Evolutionary conservation across 2,329 filamentous ascomycete genomes (phyloP).

Genomic region (Penicillium sp.): DNA sequence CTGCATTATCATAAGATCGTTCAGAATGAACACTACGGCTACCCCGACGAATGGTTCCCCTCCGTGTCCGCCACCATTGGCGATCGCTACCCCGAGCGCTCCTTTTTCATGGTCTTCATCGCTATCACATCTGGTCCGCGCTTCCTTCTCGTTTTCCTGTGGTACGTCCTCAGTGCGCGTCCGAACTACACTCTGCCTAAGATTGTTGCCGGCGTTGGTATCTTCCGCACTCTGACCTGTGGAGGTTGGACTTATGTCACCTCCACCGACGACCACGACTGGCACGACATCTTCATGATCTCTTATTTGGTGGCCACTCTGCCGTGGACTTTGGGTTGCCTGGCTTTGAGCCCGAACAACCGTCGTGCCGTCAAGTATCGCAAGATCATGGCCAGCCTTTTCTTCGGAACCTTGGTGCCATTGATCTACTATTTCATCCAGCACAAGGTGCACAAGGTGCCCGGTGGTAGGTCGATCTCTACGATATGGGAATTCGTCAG

Average conservation of each 20-base stretch:
- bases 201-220: slow-evolving; percentile 72
- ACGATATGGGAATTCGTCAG: not conserved
- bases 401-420: slow-evolving; percentile 87
- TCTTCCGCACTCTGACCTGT: slow-evolving; percentile 88
- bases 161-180: slow-evolving; percentile 82
- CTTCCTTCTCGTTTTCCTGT: slow-evolving; percentile 85
- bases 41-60: slow-evolving; percentile 93
- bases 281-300: slow-evolving; percentile 99
- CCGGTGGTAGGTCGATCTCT: slow-evolving; percentile 69
- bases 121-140: slow-evolving; percentile 92
- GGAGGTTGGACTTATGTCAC: slow-evolving; percentile 99
- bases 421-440: slow-evolving; percentile 97
- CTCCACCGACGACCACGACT: slow-evolving; percentile 95
- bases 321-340: slow-evolving; percentile 90
- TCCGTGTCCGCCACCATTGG: slow-evolving; percentile 96
- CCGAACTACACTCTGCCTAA: slow-evolving; percentile 74
- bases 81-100: slow-evolving; percentile 93
- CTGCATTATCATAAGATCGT: slow-evolving; percentile 98
- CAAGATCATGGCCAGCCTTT: slow-evolving; percentile 76
- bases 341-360: slow-evolving; percentile 83
- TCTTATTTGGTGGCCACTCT: slow-evolving; percentile 92
- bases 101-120: slow-evolving; percentile 96
- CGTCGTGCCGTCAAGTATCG: slow-evolving; percentile 79
- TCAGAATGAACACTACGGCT: slow-evolving; percentile 92
- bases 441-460: slow-evolving; percentile 91